Conservation (phyloP, 208 protist species). For the Wallacemonas sp. region DNA sequence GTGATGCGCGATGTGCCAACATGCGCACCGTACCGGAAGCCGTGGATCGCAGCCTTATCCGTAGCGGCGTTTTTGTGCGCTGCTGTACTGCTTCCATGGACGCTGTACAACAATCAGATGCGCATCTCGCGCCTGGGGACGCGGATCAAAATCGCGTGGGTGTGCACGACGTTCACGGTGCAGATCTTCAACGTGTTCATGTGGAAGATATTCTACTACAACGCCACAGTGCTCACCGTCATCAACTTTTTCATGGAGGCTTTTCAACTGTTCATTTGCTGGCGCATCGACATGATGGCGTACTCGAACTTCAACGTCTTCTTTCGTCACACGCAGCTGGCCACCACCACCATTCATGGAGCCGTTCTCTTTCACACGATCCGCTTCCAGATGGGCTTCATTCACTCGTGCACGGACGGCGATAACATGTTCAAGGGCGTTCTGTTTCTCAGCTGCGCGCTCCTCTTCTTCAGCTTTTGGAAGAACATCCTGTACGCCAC, state of each 20-base stretch:
- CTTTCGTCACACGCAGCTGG: conserved; percentile 25
- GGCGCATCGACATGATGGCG: conserved; percentile 35
- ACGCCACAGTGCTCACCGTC: conserved; percentile 34
- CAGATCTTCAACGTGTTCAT: conserved; percentile 48
- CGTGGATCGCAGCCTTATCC: conserved; percentile 30
- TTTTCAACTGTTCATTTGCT: conserved; percentile 24
- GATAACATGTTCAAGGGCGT: conserved; percentile 45
- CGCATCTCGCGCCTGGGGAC: conserved; percentile 49
- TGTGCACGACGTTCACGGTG: conserved; percentile 38
- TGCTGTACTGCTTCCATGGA: conserved; percentile 40
- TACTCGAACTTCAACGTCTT: conserved; percentile 74
- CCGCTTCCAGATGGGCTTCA: conserved; percentile 43
- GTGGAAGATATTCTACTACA: conserved; percentile 81
- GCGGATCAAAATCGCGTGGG: conserved; percentile 34
- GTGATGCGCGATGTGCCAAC: conserved; percentile 55
- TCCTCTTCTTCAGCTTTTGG: conserved; percentile 55
- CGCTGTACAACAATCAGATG: conserved; percentile 37
- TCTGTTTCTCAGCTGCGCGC: conserved; percentile 24
- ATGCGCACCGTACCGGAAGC: conserved; percentile 30
- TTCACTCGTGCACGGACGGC: conserved; percentile 50
- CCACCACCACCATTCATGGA: conserved; percentile 37
- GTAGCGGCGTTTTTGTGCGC: conserved; percentile 32
- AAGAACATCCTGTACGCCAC: conserved; percentile 47
- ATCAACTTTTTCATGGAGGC: conserved; percentile 45
- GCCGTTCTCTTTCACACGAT: conserved; percentile 35